Evolutionary conservation across 2,329 filamentous ascomycete genomes (phyloP), one percentile per base, ranked within the genome.

Genomic region (Aureobasidium sp.): DNA sequence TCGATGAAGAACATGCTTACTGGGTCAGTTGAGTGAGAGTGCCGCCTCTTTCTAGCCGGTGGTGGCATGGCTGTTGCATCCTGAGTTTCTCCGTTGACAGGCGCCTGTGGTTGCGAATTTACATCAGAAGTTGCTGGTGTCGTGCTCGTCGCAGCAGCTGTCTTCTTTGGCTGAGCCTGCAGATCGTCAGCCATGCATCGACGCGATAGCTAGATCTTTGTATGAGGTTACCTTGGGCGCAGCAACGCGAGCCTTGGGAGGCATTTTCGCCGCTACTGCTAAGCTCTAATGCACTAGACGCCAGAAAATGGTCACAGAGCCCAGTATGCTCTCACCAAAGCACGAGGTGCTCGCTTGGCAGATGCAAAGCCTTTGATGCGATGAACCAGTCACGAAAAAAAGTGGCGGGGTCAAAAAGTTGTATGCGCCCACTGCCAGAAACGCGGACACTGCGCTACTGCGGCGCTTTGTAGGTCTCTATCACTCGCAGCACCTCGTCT

Each of bases 11-110:
- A 24, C 29, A 29, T 41, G 2, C 61, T 57, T 39, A 60, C 57
- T 10, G 61, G 53, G 34, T 64, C 64, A 36, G 56, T 63, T 7
- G 59, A 56, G 36, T 63, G 62, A n/a, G 57, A 59, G 34, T 63
- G 61, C 29, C 64, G 59, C 24, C 46, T 61, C 57, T 63, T 62
- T 9, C 43, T 47, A 2, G 61, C 24, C 24, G 59, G 52, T 32
- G 52, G 44, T 39, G 41, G 39, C 41, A 48, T 41, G 32, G 34
- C 43, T 10, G 62, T 20, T 29, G 29, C 50, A 55, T 64, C 52
- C 36, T 64, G 56, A 15, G 37, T 46, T 6, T 44, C 50, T 37
- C 48, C 52, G 17, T 64, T 46, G 1, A 27, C 43, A 20, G 34
- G 17, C 17, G 34, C 32, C 5, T 60, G 56, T 34, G 29, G n/a